These are phyloP conservation scores for Salvia rosmarinus DNA, from an alignment of 257 asterid genomes.

Conservation along the genomic window DNA sequence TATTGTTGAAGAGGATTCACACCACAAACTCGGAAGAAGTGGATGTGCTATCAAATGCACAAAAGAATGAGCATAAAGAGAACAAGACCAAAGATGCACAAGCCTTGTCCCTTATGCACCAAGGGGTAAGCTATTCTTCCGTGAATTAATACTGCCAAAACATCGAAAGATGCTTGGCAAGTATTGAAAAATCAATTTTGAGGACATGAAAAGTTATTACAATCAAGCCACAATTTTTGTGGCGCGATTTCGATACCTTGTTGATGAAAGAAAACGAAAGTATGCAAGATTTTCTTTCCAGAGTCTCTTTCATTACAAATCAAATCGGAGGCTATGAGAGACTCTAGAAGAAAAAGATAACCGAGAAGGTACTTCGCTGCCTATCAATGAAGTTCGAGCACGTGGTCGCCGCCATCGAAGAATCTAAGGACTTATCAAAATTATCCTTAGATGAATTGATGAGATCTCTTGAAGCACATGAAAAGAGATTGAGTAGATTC, in stretches of 20 bases:
- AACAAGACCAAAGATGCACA: too few species aligned
- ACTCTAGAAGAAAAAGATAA: background rate
- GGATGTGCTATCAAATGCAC: too few species aligned
- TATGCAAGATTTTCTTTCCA: background rate
- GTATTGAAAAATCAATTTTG: background rate
- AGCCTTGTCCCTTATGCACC: too few species aligned
- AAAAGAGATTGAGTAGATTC: constrained; percentile 14
- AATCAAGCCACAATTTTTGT: constrained; percentile 5
- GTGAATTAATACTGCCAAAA: too few species aligned
- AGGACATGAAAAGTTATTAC: constrained; percentile 1
- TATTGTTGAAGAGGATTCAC: too few species aligned
- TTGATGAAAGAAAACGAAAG: background rate
- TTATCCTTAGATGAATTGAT: background rate
- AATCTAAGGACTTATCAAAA: constrained; percentile 1
- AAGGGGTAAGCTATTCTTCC: too few species aligned
- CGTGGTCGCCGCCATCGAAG: background rate
- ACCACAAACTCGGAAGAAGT: too few species aligned
- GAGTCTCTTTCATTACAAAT: background rate
- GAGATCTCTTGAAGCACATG: constrained; percentile 16
- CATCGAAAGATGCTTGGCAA: background rate
- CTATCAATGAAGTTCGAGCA: constrained; percentile 1
- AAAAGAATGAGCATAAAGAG: too few species aligned
- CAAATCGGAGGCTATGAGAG: too few species aligned
- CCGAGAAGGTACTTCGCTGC: background rate
- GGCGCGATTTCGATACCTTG: background rate